Percentiles rank a stretch among this genome's conserved stretches.
Evolutionary conservation across 2,329 filamentous ascomycete genomes (phyloP).

Genomic region (Microdochium bolleyi): DNA sequence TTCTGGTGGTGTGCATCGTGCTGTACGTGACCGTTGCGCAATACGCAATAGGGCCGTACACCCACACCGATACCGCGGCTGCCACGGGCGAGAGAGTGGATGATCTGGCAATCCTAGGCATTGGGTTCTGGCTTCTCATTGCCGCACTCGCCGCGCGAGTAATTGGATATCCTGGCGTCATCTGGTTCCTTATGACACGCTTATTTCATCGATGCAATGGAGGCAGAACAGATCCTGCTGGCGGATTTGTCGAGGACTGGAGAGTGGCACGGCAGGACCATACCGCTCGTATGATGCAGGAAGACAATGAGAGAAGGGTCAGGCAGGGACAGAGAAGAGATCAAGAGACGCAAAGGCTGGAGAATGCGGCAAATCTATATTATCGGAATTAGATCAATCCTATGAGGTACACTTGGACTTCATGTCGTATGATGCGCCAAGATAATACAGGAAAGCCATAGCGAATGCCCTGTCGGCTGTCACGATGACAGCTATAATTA

Average conservation of each 20-base stretch:
- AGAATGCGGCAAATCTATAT: background rate
- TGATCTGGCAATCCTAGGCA: background rate
- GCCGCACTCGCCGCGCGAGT: background rate
- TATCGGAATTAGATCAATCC: background rate
- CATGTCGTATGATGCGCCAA: background rate
- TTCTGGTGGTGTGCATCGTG: background rate
- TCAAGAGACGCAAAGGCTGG: background rate
- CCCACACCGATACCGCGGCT: background rate
- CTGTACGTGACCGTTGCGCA: background rate
- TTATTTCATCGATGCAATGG: background rate
- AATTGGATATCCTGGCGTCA: background rate
- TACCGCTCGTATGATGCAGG: background rate
- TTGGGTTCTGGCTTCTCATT: background rate
- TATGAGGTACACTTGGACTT: background rate
- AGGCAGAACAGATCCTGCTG: background rate
- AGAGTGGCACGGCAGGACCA: background rate
- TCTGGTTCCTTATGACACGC: background rate
- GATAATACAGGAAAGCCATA: background rate
- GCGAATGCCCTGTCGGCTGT: background rate
- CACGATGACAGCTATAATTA: constrained; percentile 27
- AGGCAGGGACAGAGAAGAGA: background rate
- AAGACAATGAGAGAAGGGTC: background rate
- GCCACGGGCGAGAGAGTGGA: background rate
- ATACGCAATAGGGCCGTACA: background rate
- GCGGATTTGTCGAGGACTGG: background rate